Conservation (phyloP, 139 green algal genomes). For the Tetratostichococcus sp. region DNA sequence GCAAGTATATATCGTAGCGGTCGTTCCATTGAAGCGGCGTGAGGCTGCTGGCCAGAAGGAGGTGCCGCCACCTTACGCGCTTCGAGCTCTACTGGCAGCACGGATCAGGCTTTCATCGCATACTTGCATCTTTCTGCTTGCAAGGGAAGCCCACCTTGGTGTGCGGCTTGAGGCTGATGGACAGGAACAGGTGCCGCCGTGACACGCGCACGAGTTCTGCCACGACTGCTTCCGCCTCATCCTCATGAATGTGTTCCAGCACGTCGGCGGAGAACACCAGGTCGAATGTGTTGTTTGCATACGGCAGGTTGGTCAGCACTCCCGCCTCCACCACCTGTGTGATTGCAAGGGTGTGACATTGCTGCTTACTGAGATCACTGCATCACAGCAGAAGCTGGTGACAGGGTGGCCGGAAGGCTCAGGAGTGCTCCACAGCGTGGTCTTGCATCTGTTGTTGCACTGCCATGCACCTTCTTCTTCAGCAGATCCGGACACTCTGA, state of each 20-base stretch:
- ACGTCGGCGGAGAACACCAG: slow-evolving; percentile 34
- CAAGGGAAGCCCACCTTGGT: slow-evolving; percentile 8
- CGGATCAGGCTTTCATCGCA: too few relatives aligned
- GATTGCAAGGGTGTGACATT: too few relatives aligned
- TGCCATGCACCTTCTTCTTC: slow-evolving; percentile 4
- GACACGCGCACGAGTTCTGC: slow-evolving; percentile 35
- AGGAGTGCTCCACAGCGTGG: too few relatives aligned
- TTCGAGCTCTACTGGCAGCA: too few relatives aligned
- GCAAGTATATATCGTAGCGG: too few relatives aligned
- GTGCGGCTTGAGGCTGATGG: slow-evolving; percentile 41
- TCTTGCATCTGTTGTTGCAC: too few relatives aligned
- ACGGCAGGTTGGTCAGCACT: slow-evolving; percentile 41
- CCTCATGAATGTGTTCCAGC: slow-evolving; percentile 43
- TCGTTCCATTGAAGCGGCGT: too few relatives aligned
- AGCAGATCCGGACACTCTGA: slow-evolving; percentile 42
- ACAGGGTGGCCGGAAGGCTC: too few relatives aligned
- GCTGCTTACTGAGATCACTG: background rate
- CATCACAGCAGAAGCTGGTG: background rate
- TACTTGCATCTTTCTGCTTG: too few relatives aligned
- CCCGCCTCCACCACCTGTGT: slow-evolving; percentile 25
- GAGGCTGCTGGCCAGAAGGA: too few relatives aligned
- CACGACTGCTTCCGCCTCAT: slow-evolving; percentile 36
- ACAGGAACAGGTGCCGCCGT: slow-evolving; percentile 33
- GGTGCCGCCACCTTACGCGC: too few relatives aligned
- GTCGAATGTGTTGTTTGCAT: slow-evolving; percentile 41